Evolutionary conservation across 2,329 filamentous ascomycete species (phyloP), one percentile per base, ranked within the genome.

Genomic region (Whalleya microplaca): DNA sequence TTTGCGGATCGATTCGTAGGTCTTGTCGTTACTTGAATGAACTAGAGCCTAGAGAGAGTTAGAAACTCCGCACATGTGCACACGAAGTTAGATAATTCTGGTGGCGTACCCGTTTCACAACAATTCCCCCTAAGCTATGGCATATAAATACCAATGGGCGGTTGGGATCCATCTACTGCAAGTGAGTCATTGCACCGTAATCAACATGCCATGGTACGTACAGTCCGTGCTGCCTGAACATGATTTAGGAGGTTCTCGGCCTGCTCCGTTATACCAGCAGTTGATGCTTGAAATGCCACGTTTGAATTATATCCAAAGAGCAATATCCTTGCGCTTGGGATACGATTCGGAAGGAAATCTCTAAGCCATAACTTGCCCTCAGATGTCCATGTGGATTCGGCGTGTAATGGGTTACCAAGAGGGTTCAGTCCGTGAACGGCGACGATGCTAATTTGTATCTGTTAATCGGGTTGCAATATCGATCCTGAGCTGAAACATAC

Each of bases 91-190:
- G 21, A 21, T 6, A 6, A 37, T 16, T 3, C 18, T 10, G 19
- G 20, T 10, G n/a, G 21, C 55, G 37, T 53, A 58, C 58, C 21
- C 52, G 41, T 19, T 61, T 61, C 4, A 61, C 58, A 2, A 61
- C 23, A 10, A 61, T 41, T 2, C 55, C 55, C 10, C 58, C 58
- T 21, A 61, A 27, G n/a, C 58, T 61, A 43, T 61, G 58, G 16
- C 55, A 58, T 50, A 61, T 53, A 23, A 61, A 58, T n/a, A 61
- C 56, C n/a, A 58, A 53, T 5, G 58, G 58, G 2, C 58, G 55
- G 20, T 44, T 5, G 16, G 46, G 52, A 7, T 55, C 37, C 7
- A 7, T 40, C 58, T 61, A 20, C 7, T 43, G 7, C 29, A 1
- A 20, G 21, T 58, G 6, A 58, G 49, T 10, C 2, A 8, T 19